Base-by-base conservation (phyloP, 495 filamentous ascomycete genomes). In the Geoglossum glabrum region DNA sequence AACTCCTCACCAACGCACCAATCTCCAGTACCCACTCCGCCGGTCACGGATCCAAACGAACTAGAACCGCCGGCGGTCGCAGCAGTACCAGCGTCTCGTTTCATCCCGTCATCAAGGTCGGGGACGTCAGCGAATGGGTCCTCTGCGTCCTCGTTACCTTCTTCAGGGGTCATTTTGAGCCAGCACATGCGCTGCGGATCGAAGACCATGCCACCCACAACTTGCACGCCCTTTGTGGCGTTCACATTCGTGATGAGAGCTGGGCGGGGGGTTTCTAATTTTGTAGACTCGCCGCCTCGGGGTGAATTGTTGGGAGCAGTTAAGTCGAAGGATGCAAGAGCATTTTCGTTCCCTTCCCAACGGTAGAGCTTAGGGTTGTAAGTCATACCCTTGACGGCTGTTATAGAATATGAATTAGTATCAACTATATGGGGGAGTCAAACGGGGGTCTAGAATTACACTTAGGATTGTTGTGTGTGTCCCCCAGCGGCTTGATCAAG, bases 301-400 rank as follows among this genome's bases (percentile, higher is more conserved):
- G 49, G 49, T 5, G 49, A 52, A 11, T 55, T 67, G 15, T 55
- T 64, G 38, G 6, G 61, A 59, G 60, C 61, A 15, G 61, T 45
- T 10, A 69, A 64, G 30, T 92, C 86, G 66, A 97, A 97, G 11
- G 80, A 79, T 43, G 73, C 74, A 23, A 95, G 71, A 15, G 78
- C 78, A 57, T 87, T 88, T 66, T 97, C 92, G 63, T 98, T 98
- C 40, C 92, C 92, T 71, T 97, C 92, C 92, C 93, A 98, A 28
- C 80, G 78, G 64, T 82, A 89, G 0, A 82, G 82, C 17, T 69
- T 66, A 1, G 92, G 86, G 65, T 98, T 98, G 69, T 93, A 98
- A 31, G 76, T 83, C 92, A 98, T 98, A 55, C 89, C 92, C 64
- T 92, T 88, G 57, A 94, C 77, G 61, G 82, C 89, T 89, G 28